Percentiles rank a stretch among this genome's conserved stretches.
Evolutionary conservation across 306 rosid genomes (phyloP).

Genomic region (Lathyrus oleraceus): DNA sequence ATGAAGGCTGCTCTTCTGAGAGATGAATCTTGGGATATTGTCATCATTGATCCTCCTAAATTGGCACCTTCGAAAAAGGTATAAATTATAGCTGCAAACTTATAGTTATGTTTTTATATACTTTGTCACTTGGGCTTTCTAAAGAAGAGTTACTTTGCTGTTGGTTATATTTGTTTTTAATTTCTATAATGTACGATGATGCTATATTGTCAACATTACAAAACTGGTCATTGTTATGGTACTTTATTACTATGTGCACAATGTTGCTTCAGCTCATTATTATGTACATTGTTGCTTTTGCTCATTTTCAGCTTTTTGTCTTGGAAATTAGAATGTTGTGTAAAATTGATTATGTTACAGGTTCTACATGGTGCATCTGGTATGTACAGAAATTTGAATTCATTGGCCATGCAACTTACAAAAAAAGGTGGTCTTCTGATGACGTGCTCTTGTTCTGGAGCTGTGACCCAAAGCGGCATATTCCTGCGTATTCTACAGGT

Average conservation of each 20-base stretch:
- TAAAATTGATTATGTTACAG: slow-evolving; percentile 44
- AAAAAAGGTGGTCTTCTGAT: slow-evolving; percentile 86
- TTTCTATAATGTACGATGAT: not conserved
- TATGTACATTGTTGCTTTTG: slow-evolving; percentile 1
- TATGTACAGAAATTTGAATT: slow-evolving; percentile 85
- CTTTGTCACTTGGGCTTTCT: slow-evolving; percentile 11
- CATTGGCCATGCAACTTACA: slow-evolving; percentile 84
- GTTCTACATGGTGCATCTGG: slow-evolving; percentile 79
- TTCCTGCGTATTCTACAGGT: slow-evolving; percentile 83
- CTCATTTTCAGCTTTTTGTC: slow-evolving; percentile 10
- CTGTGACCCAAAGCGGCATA: slow-evolving; percentile 81
- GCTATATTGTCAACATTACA: not conserved
- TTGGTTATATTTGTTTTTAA: not conserved
- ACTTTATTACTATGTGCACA: not conserved
- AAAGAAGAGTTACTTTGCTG: not conserved
- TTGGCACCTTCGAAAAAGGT: slow-evolving; percentile 89
- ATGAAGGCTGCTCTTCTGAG: slow-evolving; percentile 80
- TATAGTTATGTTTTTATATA: not conserved
- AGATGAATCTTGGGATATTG: slow-evolving; percentile 80
- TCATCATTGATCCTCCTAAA: slow-evolving; percentile 92
- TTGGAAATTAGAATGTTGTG: not conserved
- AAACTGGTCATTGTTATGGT: not conserved
- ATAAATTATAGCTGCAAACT: not conserved
- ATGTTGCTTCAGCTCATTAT: slow-evolving; percentile 16
- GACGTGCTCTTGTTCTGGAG: slow-evolving; percentile 97